Evolutionary conservation across 148 eudicot genomes (phyloP).

Genomic region (Chenopodium berlandieri): DNA sequence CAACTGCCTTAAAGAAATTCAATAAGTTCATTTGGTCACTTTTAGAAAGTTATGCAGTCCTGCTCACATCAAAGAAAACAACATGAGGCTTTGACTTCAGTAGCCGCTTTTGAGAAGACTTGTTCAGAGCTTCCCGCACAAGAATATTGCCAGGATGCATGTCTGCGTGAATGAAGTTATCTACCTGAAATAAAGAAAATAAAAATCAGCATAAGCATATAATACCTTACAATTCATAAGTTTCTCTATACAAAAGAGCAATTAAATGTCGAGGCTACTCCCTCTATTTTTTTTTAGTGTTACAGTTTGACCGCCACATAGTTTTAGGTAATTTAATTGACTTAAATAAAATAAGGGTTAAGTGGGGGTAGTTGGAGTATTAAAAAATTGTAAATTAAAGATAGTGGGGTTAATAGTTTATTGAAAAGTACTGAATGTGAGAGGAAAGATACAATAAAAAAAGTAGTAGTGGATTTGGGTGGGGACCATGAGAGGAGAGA

Average conservation of each 20-base stretch:
- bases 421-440: too few relatives aligned
- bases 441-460: too few relatives aligned
- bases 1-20: constrained; percentile 43
- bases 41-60: constrained; percentile 44
- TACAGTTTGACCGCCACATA: too few relatives aligned
- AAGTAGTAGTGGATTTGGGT: too few relatives aligned
- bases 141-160: constrained; percentile 54
- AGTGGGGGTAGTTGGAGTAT: too few relatives aligned
- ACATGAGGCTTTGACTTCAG: constrained; percentile 44
- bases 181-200: constrained; percentile 31
- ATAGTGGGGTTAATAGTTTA: too few relatives aligned
- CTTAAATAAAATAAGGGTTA: too few relatives aligned
- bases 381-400: too few relatives aligned
- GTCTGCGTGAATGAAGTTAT: constrained; percentile 47
- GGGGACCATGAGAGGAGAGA: too few relatives aligned
- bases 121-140: constrained; percentile 34
- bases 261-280: background rate
- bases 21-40: constrained; percentile 32
- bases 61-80: constrained; percentile 47
- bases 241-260: background rate
- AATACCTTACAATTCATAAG: constrained; percentile 2
- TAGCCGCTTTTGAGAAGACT: constrained; percentile 29
- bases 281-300: too few relatives aligned
- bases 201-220: background rate
- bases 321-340: too few relatives aligned